These are phyloP conservation scores for Actinomucor elegans DNA, from an alignment of 371 early-diverging fungal genomes.

Conservation along the genomic window DNA sequence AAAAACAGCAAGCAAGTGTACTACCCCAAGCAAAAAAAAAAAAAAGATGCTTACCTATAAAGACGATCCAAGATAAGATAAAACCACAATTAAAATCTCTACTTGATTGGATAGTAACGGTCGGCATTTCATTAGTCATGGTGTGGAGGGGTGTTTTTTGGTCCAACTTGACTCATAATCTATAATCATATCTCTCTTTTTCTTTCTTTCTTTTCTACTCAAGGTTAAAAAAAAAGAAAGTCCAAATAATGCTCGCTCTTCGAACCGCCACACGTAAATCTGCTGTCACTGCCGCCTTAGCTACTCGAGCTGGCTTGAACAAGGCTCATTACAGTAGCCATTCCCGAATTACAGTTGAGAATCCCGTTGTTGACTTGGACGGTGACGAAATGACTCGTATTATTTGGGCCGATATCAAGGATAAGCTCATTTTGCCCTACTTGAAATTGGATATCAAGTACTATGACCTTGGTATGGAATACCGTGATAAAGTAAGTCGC, in stretches of 20 bases:
- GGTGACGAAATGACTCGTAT: constrained; percentile 97
- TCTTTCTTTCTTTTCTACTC: neutral
- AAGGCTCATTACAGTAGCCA: no score
- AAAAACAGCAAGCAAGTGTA: no score
- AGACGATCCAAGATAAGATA: no score
- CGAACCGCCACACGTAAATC: constrained; percentile 20
- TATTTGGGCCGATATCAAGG: constrained; percentile 93
- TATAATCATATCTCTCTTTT: no score
- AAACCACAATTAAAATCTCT: no score
- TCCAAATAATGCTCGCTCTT: constrained; percentile 18
- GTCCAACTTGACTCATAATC: no score
- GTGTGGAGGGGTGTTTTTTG: no score
- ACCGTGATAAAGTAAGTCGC: constrained; percentile 79
- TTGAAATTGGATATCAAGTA: constrained; percentile 93
- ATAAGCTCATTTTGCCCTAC: constrained; percentile 92
- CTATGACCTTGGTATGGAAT: constrained; percentile 90
- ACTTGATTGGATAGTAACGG: no score
- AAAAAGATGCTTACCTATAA: no score
- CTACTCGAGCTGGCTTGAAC: constrained; percentile 19
- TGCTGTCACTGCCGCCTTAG: constrained; percentile 12
- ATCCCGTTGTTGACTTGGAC: constrained; percentile 93
- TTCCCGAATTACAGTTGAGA: constrained; percentile 74
- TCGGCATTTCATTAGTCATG: no score
- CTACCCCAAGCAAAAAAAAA: no score
- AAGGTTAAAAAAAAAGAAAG: no score